Evolutionary conservation across 2,329 filamentous ascomycete genomes (phyloP), one percentile per base, ranked within the genome.

Genomic region (Cadophora luteo-olivacea): DNA sequence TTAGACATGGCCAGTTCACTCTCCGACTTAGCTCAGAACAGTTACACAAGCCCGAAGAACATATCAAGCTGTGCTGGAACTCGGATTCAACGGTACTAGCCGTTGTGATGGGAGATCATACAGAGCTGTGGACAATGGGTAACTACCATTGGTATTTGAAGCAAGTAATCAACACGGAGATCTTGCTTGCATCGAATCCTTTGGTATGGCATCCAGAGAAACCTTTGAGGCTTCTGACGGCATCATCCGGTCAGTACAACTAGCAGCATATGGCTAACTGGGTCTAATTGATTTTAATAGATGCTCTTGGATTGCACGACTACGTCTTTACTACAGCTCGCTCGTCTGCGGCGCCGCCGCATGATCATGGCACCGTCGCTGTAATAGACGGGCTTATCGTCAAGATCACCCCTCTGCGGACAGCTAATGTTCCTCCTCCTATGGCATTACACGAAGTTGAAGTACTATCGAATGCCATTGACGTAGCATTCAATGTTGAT

Each of bases 111-210:
- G 83, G 84, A 38, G 87, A 94, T 72, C 86, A 88, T 66, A 82
- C 96, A n/a, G 96, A 99, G 77, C 83, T 99, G 0, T 99, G 96
- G 96, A 97, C 94, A 0, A 97, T 91, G 86, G 92, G 93, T 24
- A 99, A 99, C 79, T 99, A 99, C 74, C 93, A 98, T 78, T 99
- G 96, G 87, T 98, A 98, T 79, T 84, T 99, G 19, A 99, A 99
- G 81, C 94, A 97, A 78, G 94, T 97, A 77, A 84, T 97, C 7
- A 80, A 82, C 7, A 81, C 85, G 7, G 75, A 74, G 14, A 73
- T 75, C 58, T 74, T 77, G 49, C 72, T 88, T n/a, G 36, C 70
- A n/a, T 61, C 52, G 22, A 68, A 33, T 24, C 69, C 75, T 19
- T 25, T 79, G 6, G 78, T 83, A 0, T 99, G 96, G 96, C 93